Base-by-base conservation (phyloP, 306 rosid genomes). In the Prunus salicina region DNA sequence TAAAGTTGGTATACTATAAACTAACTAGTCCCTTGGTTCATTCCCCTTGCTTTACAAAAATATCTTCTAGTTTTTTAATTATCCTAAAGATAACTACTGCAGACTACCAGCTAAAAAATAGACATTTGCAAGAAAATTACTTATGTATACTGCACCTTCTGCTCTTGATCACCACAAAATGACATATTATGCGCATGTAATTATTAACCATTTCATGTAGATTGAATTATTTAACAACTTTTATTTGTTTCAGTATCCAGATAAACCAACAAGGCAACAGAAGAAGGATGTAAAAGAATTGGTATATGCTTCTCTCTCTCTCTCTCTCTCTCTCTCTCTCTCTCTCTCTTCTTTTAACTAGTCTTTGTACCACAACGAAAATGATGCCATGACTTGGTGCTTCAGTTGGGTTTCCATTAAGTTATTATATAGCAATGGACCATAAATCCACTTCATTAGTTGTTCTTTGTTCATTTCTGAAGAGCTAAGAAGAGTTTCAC, bases 191-290 rank as follows among this genome's bases (percentile, higher is more conserved):
- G 32, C 18, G 12, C 64, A 22, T 24, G 30, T 24, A 11, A 19
- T 28, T 27, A 28, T 60, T 25, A 62, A 41, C 34, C 34, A 13
- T 68, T 22, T 25, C 41, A 69, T 38, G 73, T 24, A 57, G n/a
- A 47, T 60, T 72, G 60, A 22, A 20, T 75, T 73, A 10, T 30
- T 69, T 32, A 47, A 71, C 43, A 62, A 63, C 25, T 75, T 50
- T 84, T 70, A 57, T 55, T 69, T 25, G 53, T 80, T 82, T 80
- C 88, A 94, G 98, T 90, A 90, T 87, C 98, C 96, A 57, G 97
- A 90, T 78, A 91, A 90, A 57, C 98, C 98, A 71, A 86, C 98
- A 63, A 89, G 98, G 90, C 98, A 90, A 69, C 98, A 94, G 89
- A 92, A 92, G 93, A 91, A 84, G 88, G 98, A 92, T 82, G 96